A percentile compares a stretch with the other conserved stretches of the same genome.
phyloP scores from a whole-genome alignment of 2,329 filamentous ascomycete genomes.

The Fusarium sp. region DNA sequence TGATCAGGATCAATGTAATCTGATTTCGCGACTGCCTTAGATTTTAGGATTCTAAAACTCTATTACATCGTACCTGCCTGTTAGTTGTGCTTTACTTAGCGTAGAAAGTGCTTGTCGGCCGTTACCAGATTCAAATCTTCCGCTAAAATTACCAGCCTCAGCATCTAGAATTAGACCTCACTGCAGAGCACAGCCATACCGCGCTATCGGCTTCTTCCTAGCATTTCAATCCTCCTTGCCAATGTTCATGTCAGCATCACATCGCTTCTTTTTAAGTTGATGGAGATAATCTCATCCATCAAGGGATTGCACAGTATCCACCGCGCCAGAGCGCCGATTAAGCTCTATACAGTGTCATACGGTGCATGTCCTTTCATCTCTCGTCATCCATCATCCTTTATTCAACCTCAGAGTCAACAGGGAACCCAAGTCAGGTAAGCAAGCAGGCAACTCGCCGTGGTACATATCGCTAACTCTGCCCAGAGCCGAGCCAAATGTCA shows the following conservation, averaged over 20 bases:
- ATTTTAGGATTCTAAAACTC: not conserved
- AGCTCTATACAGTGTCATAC: not conserved
- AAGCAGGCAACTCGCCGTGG: constrained; percentile 34
- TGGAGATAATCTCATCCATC: constrained; percentile 23
- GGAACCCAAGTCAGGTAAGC: constrained; percentile 29
- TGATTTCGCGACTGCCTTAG: not conserved
- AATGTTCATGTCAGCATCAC: constrained; percentile 22
- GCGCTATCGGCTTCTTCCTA: constrained; percentile 9
- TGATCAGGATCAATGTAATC: not conserved
- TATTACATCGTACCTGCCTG: not conserved
- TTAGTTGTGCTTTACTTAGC: constrained; percentile 5
- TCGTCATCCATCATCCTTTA: constrained; percentile 9
- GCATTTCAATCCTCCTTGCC: constrained; percentile 35
- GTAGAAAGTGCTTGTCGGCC: constrained; percentile 11
- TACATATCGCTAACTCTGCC: constrained; percentile 33
- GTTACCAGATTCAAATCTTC: constrained; percentile 13
- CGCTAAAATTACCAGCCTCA: constrained; percentile 23
- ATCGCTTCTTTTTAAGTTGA: constrained; percentile 14
- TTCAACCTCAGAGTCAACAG: constrained; percentile 29
- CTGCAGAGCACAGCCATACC: constrained; percentile 3
- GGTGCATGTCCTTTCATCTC: constrained; percentile 31
- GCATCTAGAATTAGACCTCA: constrained; percentile 4
- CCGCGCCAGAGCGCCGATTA: constrained; percentile 7
- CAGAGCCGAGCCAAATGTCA: constrained; percentile 27
- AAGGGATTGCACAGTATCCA: constrained; percentile 18